Conservation (phyloP, 345 rosid species). For the Dipteronia sinensis region DNA sequence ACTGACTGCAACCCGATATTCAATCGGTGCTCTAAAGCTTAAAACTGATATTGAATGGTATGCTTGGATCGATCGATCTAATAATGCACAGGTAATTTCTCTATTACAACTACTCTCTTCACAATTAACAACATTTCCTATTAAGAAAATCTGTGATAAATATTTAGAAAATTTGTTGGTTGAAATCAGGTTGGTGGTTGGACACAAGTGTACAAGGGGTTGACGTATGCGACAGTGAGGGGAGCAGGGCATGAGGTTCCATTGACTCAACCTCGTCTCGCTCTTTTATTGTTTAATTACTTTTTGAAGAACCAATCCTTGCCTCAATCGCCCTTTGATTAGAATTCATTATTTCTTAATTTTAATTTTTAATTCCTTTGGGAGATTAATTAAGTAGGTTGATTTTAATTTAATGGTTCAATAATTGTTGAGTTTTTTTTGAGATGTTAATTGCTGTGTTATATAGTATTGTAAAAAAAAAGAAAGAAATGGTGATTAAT, state of each 20-base stretch:
- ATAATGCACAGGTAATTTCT: not conserved
- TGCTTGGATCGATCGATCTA: constrained; percentile 47
- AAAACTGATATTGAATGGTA: constrained; percentile 43
- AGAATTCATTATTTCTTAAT: constrained; percentile 1
- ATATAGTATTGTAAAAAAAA: not conserved
- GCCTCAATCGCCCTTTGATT: constrained; percentile 16
- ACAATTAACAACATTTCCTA: too few relatives aligned
- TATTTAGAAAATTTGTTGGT: not conserved
- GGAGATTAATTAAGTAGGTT: not conserved
- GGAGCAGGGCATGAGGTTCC: constrained; percentile 79
- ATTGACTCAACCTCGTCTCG: constrained; percentile 47
- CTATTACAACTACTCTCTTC: too few relatives aligned
- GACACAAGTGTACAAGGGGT: constrained; percentile 53
- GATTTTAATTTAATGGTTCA: not conserved
- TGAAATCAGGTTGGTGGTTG: constrained; percentile 62
- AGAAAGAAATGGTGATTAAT: not conserved
- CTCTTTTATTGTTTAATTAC: constrained; percentile 39
- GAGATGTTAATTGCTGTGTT: too few relatives aligned
- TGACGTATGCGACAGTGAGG: constrained; percentile 57
- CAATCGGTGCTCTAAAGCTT: constrained; percentile 49
- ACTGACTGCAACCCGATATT: constrained; percentile 56
- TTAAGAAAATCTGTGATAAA: too few relatives aligned
- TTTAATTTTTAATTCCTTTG: not conserved
- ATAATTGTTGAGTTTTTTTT: not conserved
- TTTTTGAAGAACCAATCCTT: constrained; percentile 45